Percentiles rank a stretch among this genome's conserved stretches.
Conservation (phyloP, 2,329 filamentous ascomycete genomes). For the Aspergillus bombycis region DNA sequence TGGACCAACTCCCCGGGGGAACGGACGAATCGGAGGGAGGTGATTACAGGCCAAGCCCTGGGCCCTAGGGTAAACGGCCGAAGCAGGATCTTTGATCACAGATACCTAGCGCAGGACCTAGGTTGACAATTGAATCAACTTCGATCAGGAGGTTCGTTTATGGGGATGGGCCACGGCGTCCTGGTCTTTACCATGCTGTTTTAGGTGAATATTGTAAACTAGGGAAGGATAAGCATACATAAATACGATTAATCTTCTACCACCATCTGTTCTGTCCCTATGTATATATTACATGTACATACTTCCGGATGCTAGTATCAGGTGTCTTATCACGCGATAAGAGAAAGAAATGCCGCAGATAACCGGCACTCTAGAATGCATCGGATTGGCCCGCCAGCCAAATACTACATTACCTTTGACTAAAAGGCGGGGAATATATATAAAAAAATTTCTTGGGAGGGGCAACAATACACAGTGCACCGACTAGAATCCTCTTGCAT, state of each 20-base stretch:
- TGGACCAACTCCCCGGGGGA: conserved; percentile 27
- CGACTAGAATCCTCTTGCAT: no score
- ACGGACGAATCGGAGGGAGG: conserved; percentile 33
- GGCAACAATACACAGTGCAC: background rate
- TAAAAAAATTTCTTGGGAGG: background rate
- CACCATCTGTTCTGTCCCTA: no score
- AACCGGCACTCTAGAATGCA: conserved; percentile 5
- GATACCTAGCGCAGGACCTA: background rate
- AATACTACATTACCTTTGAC: background rate
- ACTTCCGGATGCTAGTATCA: no score
- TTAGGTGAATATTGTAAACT: background rate
- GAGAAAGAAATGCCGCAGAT: conserved; percentile 13
- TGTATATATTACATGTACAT: no score
- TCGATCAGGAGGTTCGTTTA: background rate
- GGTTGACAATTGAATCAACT: background rate
- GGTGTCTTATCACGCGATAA: conserved; percentile 10
- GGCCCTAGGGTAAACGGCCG: conserved; percentile 20
- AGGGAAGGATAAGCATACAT: background rate
- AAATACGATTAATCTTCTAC: background rate
- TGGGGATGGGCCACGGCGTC: background rate
- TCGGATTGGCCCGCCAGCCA: conserved; percentile 23
- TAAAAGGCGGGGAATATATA: conserved; percentile 28
- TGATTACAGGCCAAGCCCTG: conserved; percentile 25
- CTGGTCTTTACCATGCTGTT: background rate
- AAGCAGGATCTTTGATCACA: conserved; percentile 5